Percentiles rank a stretch among this genome's conserved stretches.
Conservation (phyloP, 441 rosid genomes). For the Hura crepitans region DNA sequence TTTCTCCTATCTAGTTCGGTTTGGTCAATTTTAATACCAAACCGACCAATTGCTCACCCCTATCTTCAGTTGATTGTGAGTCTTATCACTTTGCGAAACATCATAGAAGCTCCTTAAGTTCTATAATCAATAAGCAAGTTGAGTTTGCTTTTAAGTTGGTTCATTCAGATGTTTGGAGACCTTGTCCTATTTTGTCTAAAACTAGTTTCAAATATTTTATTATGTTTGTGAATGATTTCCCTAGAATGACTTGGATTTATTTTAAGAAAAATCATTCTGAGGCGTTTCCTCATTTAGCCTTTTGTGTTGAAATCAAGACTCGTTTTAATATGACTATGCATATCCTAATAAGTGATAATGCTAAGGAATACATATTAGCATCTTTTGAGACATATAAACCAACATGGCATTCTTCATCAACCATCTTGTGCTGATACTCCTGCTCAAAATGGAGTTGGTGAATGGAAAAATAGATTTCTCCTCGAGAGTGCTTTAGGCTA, state of each 20-base stretch:
- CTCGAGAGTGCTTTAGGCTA: not conserved
- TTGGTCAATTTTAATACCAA: too few species aligned
- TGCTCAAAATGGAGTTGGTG: not conserved
- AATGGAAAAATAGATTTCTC: not conserved
- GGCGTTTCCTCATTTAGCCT: not conserved
- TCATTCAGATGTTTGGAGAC: too few species aligned
- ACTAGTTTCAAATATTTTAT: too few species aligned
- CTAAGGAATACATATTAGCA: not conserved
- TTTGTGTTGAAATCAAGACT: conserved; percentile 8
- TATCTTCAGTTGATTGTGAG: not conserved
- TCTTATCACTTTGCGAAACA: too few species aligned
- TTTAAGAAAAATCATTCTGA: not conserved
- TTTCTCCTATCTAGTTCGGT: too few species aligned
- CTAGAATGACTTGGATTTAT: too few species aligned
- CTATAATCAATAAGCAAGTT: too few species aligned
- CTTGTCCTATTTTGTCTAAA: too few species aligned
- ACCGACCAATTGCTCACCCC: too few species aligned
- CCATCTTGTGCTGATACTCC: not conserved
- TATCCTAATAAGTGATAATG: conserved; percentile 18
- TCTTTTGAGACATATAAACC: not conserved
- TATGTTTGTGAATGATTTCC: too few species aligned
- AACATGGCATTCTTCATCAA: not conserved
- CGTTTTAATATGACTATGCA: not conserved
- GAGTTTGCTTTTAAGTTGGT: too few species aligned
- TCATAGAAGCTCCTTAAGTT: too few species aligned